Percentiles rank a stretch among this genome's conserved stretches.
These are phyloP conservation scores for Stentor coeruleus DNA, from an alignment of 73 alveolate genomes.

Conservation along the genomic window DNA sequence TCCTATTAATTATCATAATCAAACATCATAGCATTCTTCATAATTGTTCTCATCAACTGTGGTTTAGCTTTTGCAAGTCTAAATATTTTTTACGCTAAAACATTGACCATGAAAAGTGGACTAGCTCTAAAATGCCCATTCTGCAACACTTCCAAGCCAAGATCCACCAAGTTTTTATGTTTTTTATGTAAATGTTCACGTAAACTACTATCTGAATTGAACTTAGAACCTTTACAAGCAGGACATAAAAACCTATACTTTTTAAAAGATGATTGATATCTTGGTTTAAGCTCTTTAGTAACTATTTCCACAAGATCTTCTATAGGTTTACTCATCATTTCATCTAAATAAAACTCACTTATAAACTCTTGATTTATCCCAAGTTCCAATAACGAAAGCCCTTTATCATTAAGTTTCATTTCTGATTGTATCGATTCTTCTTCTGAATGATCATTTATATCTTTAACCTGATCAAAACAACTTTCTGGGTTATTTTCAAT, in stretches of 20 bases:
- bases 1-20: conserved; percentile 2
- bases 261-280: background rate
- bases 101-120: conserved; percentile 10
- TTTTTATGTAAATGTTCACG: background rate
- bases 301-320: conserved; percentile 17
- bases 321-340: background rate
- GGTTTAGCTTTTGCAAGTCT: conserved; percentile 19
- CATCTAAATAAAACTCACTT: background rate
- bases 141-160: conserved; percentile 14
- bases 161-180: conserved; percentile 24
- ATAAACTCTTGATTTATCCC: conserved; percentile 1
- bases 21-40: conserved; percentile 9
- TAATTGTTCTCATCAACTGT: background rate
- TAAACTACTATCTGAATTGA: background rate
- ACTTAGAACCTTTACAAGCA: background rate
- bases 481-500: conserved; percentile 20
- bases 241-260: conserved; percentile 17
- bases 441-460: background rate
- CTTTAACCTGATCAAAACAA: conserved; percentile 11
- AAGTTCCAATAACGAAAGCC: background rate
- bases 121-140: conserved; percentile 14
- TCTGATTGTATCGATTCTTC: background rate
- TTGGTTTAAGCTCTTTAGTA: conserved; percentile 3
- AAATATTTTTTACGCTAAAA: conserved; percentile 2
- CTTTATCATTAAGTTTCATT: background rate